Percentiles rank a stretch among this genome's conserved stretches.
phyloP scores from a whole-genome alignment of 2,329 filamentous ascomycete genomes.

The Fusarium lateritium region DNA sequence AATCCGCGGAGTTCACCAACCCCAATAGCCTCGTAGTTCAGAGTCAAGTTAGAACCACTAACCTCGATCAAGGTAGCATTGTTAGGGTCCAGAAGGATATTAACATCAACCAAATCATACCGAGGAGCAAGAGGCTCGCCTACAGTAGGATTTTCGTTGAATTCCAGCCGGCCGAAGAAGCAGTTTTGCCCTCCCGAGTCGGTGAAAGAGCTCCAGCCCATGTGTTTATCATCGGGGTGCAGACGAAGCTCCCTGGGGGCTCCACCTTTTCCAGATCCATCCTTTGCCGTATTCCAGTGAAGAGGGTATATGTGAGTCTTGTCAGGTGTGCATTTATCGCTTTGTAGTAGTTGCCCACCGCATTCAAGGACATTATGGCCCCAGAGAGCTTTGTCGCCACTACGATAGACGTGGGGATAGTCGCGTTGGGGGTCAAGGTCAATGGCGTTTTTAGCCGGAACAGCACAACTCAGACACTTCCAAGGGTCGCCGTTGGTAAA shows the following conservation, averaged over 20 bases:
- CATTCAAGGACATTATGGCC: slow-evolving; percentile 58
- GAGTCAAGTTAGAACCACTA: not conserved
- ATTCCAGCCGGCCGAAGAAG: slow-evolving; percentile 58
- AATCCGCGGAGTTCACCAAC: slow-evolving; percentile 63
- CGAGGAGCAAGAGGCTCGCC: slow-evolving; percentile 7
- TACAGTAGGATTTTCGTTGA: slow-evolving; percentile 54
- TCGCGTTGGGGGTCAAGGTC: slow-evolving; percentile 45
- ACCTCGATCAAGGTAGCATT: not conserved
- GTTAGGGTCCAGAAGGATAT: slow-evolving; percentile 2
- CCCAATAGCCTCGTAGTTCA: slow-evolving; percentile 9
- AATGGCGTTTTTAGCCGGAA: slow-evolving; percentile 52
- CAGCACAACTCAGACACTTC: slow-evolving; percentile 63
- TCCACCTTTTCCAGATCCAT: slow-evolving; percentile 52
- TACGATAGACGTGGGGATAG: slow-evolving; percentile 61
- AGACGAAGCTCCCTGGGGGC: slow-evolving; percentile 60
- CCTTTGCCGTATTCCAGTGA: slow-evolving; percentile 36
- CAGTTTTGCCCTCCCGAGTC: slow-evolving; percentile 44
- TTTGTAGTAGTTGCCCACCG: slow-evolving; percentile 51
- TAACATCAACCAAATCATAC: slow-evolving; percentile 5
- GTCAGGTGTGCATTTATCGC: slow-evolving; percentile 15
- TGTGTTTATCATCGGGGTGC: slow-evolving; percentile 61
- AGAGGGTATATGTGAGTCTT: slow-evolving; percentile 25
- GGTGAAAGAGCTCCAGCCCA: slow-evolving; percentile 60
- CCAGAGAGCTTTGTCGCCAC: slow-evolving; percentile 55
- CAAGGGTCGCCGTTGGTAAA: slow-evolving; percentile 62